Base-by-base conservation (phyloP, 1,284 basidiomycete species). In the Moesziomyces antarcticus region DNA sequence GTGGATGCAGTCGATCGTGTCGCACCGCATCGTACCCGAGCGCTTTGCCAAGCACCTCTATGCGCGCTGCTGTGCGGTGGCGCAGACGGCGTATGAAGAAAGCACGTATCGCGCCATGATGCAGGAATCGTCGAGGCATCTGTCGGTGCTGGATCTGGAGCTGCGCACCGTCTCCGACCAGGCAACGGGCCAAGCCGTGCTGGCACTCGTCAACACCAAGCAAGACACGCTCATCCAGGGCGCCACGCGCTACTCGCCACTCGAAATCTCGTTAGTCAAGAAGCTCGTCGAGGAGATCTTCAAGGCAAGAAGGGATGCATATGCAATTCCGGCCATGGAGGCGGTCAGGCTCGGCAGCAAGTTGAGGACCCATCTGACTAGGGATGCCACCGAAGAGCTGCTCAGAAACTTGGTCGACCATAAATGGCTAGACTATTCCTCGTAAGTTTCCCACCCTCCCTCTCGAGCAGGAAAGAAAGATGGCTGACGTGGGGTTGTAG, bases 391-490 rank as follows among this genome's bases (percentile, higher is more conserved):
- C 1, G 91, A 94, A 84, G 84, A 87, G 43, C 87, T 93, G 11
- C 84, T 95, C 20, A 86, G 87, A 27, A 93, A 91, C 73, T 92
- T 95, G 78, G 91, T 94, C 1, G 89, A 91, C 22, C 90, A 89
- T 73, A 91, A 91, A 24, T 93, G 92, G 93, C 84, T 93, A 3
- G 70, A 88, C 40, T 91, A 90, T 84, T 92, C 91, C 88, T 88
- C 87, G 92, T 91, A 78, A 77, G 90, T 86, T 5, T 24, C 20
- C n/a, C n/a, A n/a, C n/a, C n/a, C n/a, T n/a, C n/a, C n/a, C n/a
- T n/a, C n/a, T n/a, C 1, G 13, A 14, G 11, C 2, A 18, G 14
- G 16, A 40, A 40, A 14, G 37, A 40, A 40, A 40, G 37, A 18
- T 2, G 2, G 7, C 14, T 25, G 50, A 24, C 35, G 22, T n/a